Base-by-base conservation (phyloP, 2,329 filamentous ascomycete genomes). In the Xylariaceae sp. region DNA sequence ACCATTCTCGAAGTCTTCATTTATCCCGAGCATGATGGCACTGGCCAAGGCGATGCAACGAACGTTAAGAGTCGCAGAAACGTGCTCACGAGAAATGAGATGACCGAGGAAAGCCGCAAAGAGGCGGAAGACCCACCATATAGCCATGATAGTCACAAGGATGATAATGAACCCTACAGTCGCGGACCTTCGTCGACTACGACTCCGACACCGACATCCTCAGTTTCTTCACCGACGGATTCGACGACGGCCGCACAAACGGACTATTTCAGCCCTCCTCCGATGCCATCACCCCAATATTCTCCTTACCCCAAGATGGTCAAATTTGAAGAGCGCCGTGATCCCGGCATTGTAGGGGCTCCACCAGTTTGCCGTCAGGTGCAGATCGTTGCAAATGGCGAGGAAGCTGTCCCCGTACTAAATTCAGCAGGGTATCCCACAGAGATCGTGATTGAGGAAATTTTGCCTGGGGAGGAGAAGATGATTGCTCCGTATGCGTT, bases 1-100 rank as follows among this genome's bases (percentile, higher is more conserved):
- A 84, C 81, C 0, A 74, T 77, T 2, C 73, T 85, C 4, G 82
- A 85, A 55, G 70, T 84, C 2, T 83, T 84, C 64, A 80, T 86
- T 47, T 86, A 84, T 62, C 76, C 81, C 0, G 72, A 74, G 23
- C 80, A 84, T 64, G 82, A 80, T 65, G 76, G 74, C 56, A 81
- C 77, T 63, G 34, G 10, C 17, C 15, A 45, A 17, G 55, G 35
- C 44, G 45, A 34, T 18, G 30, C 15, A 0, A 34, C 7, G 15
- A 23, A 9, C 60, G 17, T 34, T 56, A 37, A 49, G 37, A 51
- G 56, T 34, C 53, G 35, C 50, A 15, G 44, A 56, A 45, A 45
- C 13, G 13, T 15, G 42, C 13, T n/a, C 42, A 13, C 9, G 42
- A 15, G 42, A n/a, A 45, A 45, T n/a, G 42, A 45, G 37, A 15